phyloP scores from a whole-genome alignment of 2,329 filamentous ascomycete genomes.

The Aspergillus arachidicola region DNA sequence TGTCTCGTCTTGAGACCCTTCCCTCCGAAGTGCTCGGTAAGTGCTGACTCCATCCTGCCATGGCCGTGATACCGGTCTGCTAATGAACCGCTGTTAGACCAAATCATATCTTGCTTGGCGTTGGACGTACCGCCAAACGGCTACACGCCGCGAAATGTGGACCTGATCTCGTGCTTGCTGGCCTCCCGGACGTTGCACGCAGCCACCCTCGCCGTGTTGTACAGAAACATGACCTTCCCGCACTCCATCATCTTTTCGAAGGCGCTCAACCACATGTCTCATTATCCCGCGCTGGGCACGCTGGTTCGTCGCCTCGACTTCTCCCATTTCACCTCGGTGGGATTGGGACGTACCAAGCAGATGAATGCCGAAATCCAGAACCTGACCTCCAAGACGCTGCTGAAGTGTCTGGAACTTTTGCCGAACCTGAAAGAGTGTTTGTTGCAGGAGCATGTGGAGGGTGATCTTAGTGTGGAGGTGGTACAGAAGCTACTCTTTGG shows the following conservation, averaged over 20 bases:
- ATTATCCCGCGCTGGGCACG: constrained; percentile 69
- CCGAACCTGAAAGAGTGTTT: constrained; percentile 77
- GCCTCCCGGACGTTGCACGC: constrained; percentile 75
- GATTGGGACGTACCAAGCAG: constrained; percentile 72
- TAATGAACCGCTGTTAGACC: constrained; percentile 50
- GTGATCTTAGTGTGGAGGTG: constrained; percentile 70
- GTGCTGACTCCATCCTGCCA: constrained; percentile 31
- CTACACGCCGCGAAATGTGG: constrained; percentile 73
- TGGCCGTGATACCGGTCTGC: not conserved
- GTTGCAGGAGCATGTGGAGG: constrained; percentile 78
- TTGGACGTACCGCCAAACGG: constrained; percentile 76
- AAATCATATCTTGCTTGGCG: constrained; percentile 74
- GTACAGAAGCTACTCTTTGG: constrained; percentile 71
- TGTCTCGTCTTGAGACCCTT: constrained; percentile 65
- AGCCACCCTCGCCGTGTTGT: constrained; percentile 73
- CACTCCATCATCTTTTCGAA: constrained; percentile 84
- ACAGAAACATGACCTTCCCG: constrained; percentile 78
- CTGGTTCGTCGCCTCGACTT: constrained; percentile 81
- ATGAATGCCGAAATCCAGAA: constrained; percentile 76
- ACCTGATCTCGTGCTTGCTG: constrained; percentile 74
- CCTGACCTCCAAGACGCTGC: constrained; percentile 71
- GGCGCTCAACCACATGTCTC: constrained; percentile 69
- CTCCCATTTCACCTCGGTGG: constrained; percentile 80
- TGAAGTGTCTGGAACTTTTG: constrained; percentile 70
- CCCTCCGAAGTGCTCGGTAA: constrained; percentile 72